These are phyloP conservation scores for Kuraishia floccosa DNA, from an alignment of 805 yeast species.

Conservation along the genomic window DNA sequence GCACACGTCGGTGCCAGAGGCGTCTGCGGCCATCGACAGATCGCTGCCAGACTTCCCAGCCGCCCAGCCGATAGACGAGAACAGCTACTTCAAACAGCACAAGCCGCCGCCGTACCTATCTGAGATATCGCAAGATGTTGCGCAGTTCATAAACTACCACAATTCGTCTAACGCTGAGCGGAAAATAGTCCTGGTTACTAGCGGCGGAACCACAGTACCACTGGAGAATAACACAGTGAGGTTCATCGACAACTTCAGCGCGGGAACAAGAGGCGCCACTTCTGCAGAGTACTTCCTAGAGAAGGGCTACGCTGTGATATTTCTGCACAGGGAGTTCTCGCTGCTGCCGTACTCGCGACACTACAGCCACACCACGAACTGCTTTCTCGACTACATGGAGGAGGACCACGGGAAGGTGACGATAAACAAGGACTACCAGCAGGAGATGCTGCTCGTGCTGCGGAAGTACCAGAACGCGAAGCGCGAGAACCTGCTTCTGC, in stretches of 20 bases:
- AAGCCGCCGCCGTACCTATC: conserved; percentile 65
- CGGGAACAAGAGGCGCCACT: conserved; percentile 97
- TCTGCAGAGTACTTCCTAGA: conserved; percentile 87
- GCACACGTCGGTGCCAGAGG: conserved; percentile 62
- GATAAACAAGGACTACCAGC: conserved; percentile 48
- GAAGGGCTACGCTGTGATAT: conserved; percentile 83
- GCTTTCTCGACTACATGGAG: conserved; percentile 75
- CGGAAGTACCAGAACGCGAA: conserved; percentile 43
- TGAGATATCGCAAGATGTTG: conserved; percentile 44
- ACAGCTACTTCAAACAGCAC: conserved; percentile 61
- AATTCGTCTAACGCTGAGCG: conserved; percentile 21
- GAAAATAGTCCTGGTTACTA: conserved; percentile 73
- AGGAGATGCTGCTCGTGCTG: conserved; percentile 47
- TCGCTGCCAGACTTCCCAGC: conserved; percentile 66
- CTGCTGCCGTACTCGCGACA: conserved; percentile 88
- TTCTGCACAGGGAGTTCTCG: conserved; percentile 86
- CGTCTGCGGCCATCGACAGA: conserved; percentile 71
- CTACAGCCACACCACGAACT: conserved; percentile 72
- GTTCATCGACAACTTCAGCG: conserved; percentile 92
- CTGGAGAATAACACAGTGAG: conserved; percentile 93
- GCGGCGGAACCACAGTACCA: conserved; percentile 98
- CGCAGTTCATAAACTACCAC: conserved; percentile 52
- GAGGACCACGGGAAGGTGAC: conserved; percentile 43
- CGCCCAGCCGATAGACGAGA: conserved; percentile 64
- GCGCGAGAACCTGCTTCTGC: conserved; percentile 39